Conservation (phyloP, 805 yeast species). For the Spathaspora hagerdaliae region DNA sequence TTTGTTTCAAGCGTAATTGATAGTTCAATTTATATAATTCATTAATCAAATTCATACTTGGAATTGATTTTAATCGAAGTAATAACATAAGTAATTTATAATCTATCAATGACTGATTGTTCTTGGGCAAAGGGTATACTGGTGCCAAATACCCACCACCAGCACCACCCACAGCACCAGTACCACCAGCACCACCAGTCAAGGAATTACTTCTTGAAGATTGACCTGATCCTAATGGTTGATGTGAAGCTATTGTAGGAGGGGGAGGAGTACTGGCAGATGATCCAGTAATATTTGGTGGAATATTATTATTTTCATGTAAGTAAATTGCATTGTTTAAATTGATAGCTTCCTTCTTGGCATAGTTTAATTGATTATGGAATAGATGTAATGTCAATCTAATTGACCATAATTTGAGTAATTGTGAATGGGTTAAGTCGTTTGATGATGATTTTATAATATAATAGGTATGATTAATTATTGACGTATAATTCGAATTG, state of each 20-base stretch:
- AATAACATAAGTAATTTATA: slow-evolving; percentile 28
- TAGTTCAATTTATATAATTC: slow-evolving; percentile 42
- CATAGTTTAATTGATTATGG: slow-evolving; percentile 23
- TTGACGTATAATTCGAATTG: slow-evolving; percentile 1
- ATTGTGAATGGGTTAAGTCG: not conserved
- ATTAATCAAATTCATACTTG: slow-evolving; percentile 39
- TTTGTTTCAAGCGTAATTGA: slow-evolving; percentile 24
- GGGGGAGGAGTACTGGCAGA: slow-evolving; percentile 1
- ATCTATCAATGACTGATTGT: slow-evolving; percentile 24
- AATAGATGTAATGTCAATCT: slow-evolving; percentile 29
- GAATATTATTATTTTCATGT: slow-evolving; percentile 20
- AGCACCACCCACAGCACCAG: too few relatives aligned
- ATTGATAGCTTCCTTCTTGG: slow-evolving; percentile 34
- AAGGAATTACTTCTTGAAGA: not conserved
- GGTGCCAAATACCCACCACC: slow-evolving; percentile 7
- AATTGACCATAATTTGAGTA: slow-evolving; percentile 29
- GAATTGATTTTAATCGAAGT: slow-evolving; percentile 39
- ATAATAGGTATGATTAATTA: slow-evolving; percentile 13
- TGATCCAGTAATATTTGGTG: not conserved
- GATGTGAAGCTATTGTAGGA: too few relatives aligned
- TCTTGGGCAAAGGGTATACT: slow-evolving; percentile 36
- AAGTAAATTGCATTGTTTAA: slow-evolving; percentile 33
- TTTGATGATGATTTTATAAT: slow-evolving; percentile 7
- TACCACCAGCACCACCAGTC: not conserved
- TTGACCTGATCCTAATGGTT: not conserved